phyloP scores from a whole-genome alignment of 139 green algal species.

The Deuterostichococcus epilithicus region DNA sequence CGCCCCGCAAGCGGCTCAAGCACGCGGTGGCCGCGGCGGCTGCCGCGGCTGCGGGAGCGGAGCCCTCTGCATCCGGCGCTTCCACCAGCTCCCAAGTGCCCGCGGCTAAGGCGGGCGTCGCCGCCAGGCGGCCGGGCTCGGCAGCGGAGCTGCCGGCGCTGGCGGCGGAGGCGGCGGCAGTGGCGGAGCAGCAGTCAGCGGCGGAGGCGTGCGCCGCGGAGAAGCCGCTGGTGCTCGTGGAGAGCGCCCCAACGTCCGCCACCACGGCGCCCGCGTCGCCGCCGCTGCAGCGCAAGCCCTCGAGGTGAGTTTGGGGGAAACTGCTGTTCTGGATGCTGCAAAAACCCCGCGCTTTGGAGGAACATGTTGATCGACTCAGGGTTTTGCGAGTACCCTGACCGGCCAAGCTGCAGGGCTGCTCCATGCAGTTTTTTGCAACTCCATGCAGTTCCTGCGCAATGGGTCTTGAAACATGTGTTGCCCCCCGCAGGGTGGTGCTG shows the following conservation, averaged over 20 bases:
- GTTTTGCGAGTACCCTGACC: too few species aligned
- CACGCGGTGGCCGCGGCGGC: not conserved
- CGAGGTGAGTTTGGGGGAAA: not conserved
- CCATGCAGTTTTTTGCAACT: too few species aligned
- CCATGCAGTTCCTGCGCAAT: too few species aligned
- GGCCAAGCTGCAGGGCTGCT: too few species aligned
- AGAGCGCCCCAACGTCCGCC: not conserved
- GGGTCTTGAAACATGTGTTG: not conserved
- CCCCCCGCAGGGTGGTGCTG: not conserved
- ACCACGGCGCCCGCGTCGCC: not conserved
- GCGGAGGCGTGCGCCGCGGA: not conserved
- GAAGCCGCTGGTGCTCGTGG: not conserved
- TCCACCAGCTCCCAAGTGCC: not conserved
- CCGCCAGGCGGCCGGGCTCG: not conserved
- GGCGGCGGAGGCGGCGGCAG: too few species aligned
- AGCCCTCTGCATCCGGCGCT: not conserved
- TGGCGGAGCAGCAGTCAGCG: not conserved
- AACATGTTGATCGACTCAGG: too few species aligned
- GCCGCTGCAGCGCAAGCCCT: not conserved
- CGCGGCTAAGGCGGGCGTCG: not conserved
- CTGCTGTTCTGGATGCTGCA: too few species aligned
- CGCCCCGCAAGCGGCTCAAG: constrained; percentile 23
- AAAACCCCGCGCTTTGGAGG: too few species aligned
- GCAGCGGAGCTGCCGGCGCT: not conserved
- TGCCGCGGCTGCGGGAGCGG: not conserved